Conservation (phyloP, 139 green algal genomes). For the Tetradesmus lagerheimii region DNA sequence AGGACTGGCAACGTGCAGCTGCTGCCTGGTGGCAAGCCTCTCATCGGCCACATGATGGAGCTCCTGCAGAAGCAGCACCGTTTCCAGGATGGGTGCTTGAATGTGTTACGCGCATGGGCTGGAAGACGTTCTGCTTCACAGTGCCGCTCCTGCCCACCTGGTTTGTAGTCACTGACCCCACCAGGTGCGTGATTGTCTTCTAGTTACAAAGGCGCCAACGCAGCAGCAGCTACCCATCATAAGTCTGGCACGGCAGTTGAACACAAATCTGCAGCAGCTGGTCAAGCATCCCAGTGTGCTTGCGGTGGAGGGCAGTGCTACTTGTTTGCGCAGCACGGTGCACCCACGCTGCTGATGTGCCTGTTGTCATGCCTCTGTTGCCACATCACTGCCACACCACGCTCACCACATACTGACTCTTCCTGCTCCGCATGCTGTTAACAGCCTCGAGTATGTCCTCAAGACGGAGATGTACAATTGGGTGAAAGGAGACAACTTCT, state of each 20-base stretch:
- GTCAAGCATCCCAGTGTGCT: neutral
- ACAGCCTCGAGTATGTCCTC: slow-evolving; percentile 38
- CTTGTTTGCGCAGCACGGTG: neutral
- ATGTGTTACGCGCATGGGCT: neutral
- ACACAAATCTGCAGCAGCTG: neutral
- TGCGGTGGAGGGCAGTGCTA: neutral
- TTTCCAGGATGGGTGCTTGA: slow-evolving; percentile 43
- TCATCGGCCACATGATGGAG: slow-evolving; percentile 24
- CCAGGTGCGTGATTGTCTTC: neutral
- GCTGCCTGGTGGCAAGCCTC: slow-evolving; percentile 16
- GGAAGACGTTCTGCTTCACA: slow-evolving; percentile 28
- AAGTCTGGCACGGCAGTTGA: neutral
- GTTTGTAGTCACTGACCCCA: slow-evolving; percentile 10
- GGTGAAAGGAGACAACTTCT: slow-evolving; percentile 27
- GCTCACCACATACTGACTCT: too few species aligned
- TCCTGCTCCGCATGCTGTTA: neutral
- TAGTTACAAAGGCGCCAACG: neutral
- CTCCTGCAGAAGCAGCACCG: slow-evolving; percentile 30
- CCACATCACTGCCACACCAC: neutral
- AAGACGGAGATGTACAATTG: slow-evolving; percentile 26
- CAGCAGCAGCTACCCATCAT: neutral
- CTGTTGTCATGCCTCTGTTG: neutral
- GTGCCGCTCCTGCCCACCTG: slow-evolving; percentile 21
- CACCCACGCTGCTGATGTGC: too few species aligned
- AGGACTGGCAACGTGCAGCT: neutral